Base-by-base conservation (phyloP, 2,329 filamentous ascomycete species). In the Alternaria ethzedia region DNA sequence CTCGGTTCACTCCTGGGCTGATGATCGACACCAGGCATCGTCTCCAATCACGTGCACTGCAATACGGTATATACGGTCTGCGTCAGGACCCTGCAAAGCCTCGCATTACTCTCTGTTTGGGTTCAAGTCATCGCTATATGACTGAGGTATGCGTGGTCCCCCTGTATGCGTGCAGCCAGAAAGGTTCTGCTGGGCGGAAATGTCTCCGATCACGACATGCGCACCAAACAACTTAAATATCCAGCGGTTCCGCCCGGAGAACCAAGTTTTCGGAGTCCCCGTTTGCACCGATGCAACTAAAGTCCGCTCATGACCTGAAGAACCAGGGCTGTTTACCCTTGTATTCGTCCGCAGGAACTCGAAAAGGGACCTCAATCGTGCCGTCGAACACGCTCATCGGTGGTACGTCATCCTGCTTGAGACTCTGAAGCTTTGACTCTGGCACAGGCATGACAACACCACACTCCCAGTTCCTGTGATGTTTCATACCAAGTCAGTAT, bases 401-500 rank as follows among this genome's bases (percentile, higher is more conserved):
- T 61, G 76, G 73, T 47, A 72, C 67, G 28, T 66, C 66, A 5
- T 59, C 67, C 15, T 63, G 49, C 9, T 26, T 32, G 41, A 73
- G 32, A 3, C 41, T 59, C 20, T 63, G 54, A 26, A 74, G 30
- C 64, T 63, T 67, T 30, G 61, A 65, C 4, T 68, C 55, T 54
- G 67, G 71, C 23, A 91, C 83, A 10, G 90, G 89, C 44, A 97
- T 78, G 23, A 98, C 72, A 1, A 99, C 92, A 36, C 96, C 96
- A 75, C 94, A 97, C 81, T 98, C 96, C 94, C 95, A 98, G 78
- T 98, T 99, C 58, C 92, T 89, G 9, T 11, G 1, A 6, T 41
- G 36, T 41, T n/a, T 10, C 2, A 17, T 17, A 17, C n/a, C 5
- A 11, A 17, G 36, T 41, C 5, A 41, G 36, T 4, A 15, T 41